Conservation (phyloP, 1,284 basidiomycete species). For the Fomitopsis betulina region DNA sequence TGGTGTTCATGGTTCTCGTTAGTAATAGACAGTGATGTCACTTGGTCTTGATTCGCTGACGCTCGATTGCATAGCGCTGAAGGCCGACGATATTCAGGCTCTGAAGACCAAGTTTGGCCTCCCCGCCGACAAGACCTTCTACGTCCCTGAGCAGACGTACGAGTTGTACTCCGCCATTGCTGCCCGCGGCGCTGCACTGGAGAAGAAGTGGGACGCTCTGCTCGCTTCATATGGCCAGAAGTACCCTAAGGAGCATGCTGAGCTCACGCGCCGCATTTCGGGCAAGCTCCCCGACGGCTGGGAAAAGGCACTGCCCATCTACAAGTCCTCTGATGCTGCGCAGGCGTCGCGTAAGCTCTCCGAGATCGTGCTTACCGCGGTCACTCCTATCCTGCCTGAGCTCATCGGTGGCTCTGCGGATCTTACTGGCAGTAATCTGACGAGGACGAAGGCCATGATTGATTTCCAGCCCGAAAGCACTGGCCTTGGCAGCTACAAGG, state of each 20-base stretch:
- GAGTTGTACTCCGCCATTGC: conserved; percentile 65
- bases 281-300: conserved; percentile 83
- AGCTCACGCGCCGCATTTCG: conserved; percentile 81
- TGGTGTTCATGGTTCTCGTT: conserved; percentile 88
- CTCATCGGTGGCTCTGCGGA: conserved; percentile 89
- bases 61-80: conserved; percentile 56
- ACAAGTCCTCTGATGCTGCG: conserved; percentile 78
- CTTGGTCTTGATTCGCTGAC: neutral
- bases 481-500: conserved; percentile 79
- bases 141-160: conserved; percentile 75
- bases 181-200: conserved; percentile 69
- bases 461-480: conserved; percentile 94
- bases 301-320: conserved; percentile 84
- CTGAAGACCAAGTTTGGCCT: conserved; percentile 88
- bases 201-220: conserved; percentile 74
- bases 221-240: conserved; percentile 72
- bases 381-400: conserved; percentile 78
- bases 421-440: conserved; percentile 90
- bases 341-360: conserved; percentile 92
- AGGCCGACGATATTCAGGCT: conserved; percentile 84
- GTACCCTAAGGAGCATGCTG: conserved; percentile 82
- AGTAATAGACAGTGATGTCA: conserved; percentile 27
- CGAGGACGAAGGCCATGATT: conserved; percentile 74
- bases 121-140: conserved; percentile 76
- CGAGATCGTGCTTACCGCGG: conserved; percentile 81